These are phyloP conservation scores for Chaetomium strumarium DNA, from an alignment of 2,329 filamentous ascomycete species.

Conservation along the genomic window DNA sequence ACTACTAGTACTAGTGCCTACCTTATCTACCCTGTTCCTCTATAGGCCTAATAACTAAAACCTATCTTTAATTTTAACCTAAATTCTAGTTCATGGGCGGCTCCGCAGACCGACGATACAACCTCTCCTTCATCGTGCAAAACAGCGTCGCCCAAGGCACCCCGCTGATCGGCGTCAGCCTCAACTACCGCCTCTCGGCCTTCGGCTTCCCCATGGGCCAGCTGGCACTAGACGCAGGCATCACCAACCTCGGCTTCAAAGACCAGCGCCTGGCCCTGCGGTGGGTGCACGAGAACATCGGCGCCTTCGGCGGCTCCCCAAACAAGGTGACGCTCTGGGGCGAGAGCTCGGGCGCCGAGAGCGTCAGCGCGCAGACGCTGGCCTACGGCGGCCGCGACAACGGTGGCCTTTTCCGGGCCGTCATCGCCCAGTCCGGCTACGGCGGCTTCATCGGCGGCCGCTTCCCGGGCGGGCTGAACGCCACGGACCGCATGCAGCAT, in stretches of 20 bases:
- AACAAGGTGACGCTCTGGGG: conserved; percentile 34
- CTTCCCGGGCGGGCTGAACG: conserved; percentile 10
- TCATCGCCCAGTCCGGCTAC: conserved; percentile 22
- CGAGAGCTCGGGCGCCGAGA: conserved; percentile 39
- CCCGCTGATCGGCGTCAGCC: conserved; percentile 42
- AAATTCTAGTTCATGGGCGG: conserved; percentile 15
- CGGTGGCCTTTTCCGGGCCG: conserved; percentile 36
- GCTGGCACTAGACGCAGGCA: conserved; percentile 35
- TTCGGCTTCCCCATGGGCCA: conserved; percentile 43
- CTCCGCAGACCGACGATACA: conserved; percentile 45
- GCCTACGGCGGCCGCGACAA: conserved; percentile 39
- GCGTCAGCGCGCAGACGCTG: conserved; percentile 29
- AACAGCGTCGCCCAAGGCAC: conserved; percentile 38
- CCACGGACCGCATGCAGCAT: conserved; percentile 19
- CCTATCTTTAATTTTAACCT: too few species aligned
- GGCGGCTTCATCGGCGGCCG: conserved; percentile 15
- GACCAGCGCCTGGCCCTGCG: conserved; percentile 40
- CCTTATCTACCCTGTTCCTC: too few species aligned
- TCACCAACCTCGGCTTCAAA: conserved; percentile 42
- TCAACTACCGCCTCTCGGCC: conserved; percentile 41
- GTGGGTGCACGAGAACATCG: conserved; percentile 42
- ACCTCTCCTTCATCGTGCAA: conserved; percentile 53
- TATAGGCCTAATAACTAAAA: too few species aligned
- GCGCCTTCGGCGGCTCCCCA: conserved; percentile 36
- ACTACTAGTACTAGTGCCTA: too few species aligned